These are phyloP conservation scores for Alternaria solani DNA, from an alignment of 2,329 filamentous ascomycete species.

Conservation along the genomic window DNA sequence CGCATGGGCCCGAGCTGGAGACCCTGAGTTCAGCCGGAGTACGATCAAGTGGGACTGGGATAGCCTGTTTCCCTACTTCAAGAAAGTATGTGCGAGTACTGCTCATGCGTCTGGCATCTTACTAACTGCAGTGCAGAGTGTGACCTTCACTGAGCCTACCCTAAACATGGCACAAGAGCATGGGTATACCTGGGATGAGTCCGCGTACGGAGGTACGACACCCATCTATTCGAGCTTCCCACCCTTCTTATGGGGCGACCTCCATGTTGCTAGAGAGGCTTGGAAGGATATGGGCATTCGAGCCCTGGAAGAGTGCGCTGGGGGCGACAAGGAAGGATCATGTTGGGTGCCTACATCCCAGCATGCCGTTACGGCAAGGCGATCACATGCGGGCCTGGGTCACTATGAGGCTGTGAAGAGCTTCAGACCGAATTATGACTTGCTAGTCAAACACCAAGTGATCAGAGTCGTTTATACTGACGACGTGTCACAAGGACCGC, in stretches of 20 bases:
- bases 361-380: conserved; percentile 10
- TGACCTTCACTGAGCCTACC: conserved; percentile 16
- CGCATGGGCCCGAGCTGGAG: conserved; percentile 18
- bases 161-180: not conserved
- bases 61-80: conserved; percentile 25
- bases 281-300: conserved; percentile 13
- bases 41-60: conserved; percentile 23
- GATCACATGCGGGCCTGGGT: conserved; percentile 19
- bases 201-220: conserved; percentile 10
- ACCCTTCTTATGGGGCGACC: conserved; percentile 14
- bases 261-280: conserved; percentile 5
- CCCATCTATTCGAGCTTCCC: conserved; percentile 14
- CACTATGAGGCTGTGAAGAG: conserved; percentile 14
- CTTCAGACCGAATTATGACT: conserved; percentile 18
- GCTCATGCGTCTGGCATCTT: too few relatives aligned
- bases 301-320: conserved; percentile 6
- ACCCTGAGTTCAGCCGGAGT: conserved; percentile 1
- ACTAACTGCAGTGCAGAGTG: conserved; percentile 2
- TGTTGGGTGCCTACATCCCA: conserved; percentile 16
- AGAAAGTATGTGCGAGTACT: conserved; percentile 5
- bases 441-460: conserved; percentile 14
- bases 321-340: conserved; percentile 10
- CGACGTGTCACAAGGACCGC: conserved; percentile 5
- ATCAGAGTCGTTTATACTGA: conserved; percentile 8
- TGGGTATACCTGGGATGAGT: conserved; percentile 16